Conservation (phyloP, 306 rosid genomes). For the Cucumis melo region DNA sequence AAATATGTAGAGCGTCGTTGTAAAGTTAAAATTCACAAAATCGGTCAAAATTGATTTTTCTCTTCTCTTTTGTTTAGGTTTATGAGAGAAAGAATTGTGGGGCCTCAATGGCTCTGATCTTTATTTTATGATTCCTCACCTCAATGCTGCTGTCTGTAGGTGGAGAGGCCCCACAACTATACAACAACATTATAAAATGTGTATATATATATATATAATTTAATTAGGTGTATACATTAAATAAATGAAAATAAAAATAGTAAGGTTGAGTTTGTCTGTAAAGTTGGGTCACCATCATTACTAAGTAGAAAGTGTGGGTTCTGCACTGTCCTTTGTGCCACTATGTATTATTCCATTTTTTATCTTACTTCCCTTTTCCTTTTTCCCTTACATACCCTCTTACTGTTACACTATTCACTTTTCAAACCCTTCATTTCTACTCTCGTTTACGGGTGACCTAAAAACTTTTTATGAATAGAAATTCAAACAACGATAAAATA, state of each 20-base stretch:
- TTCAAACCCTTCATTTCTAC: too few relatives aligned
- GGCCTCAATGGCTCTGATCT: neutral
- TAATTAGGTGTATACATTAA: too few relatives aligned
- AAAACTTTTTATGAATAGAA: too few relatives aligned
- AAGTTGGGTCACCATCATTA: neutral
- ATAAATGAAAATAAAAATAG: neutral
- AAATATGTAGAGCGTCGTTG: too few relatives aligned
- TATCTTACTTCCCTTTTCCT: neutral
- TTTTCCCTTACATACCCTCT: neutral
- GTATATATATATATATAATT: neutral
- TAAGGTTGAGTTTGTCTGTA: neutral
- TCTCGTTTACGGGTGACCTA: too few relatives aligned
- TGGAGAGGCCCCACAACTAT: slow-evolving; percentile 1
- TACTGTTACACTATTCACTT: neutral
- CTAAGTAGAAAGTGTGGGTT: slow-evolving; percentile 3
- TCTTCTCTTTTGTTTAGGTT: too few relatives aligned
- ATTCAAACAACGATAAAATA: too few relatives aligned
- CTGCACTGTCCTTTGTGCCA: slow-evolving; percentile 8
- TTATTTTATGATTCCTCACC: neutral
- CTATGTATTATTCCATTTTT: slow-evolving; percentile 3
- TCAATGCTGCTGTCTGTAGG: neutral
- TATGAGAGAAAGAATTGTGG: neutral
- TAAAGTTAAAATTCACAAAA: too few relatives aligned
- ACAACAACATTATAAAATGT: neutral
- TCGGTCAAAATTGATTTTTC: too few relatives aligned